Evolutionary conservation across 192 early-diverging fungal genomes (phyloP).

Genomic region (Entomortierella chlamydospora): DNA sequence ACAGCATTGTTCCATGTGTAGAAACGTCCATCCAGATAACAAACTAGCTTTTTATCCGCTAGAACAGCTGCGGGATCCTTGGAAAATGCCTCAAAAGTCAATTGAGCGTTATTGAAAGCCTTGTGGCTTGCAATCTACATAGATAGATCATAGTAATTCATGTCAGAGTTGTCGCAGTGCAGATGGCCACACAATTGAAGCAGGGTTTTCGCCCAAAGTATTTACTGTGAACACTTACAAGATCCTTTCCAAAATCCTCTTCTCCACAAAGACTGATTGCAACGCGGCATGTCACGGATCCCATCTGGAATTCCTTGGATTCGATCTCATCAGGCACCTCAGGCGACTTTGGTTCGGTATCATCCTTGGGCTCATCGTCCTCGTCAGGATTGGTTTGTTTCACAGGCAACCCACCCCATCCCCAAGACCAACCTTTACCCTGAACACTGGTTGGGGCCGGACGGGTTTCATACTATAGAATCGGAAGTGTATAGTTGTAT

Average conservation of each 20-base stretch:
- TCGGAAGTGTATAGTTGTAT: neutral
- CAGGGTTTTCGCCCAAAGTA: too few relatives aligned
- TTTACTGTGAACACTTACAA: slow-evolving; percentile 32
- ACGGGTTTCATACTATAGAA: slow-evolving; percentile 43
- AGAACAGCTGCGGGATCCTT: slow-evolving; percentile 44
- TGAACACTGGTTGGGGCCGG: slow-evolving; percentile 13
- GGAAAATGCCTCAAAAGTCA: slow-evolving; percentile 44
- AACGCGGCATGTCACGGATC: slow-evolving; percentile 57
- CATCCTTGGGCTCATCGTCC: slow-evolving; percentile 37
- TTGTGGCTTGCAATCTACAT: slow-evolving; percentile 33
- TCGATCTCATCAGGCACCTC: slow-evolving; percentile 48
- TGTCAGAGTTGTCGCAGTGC: too few relatives aligned
- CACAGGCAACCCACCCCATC: slow-evolving; percentile 77
- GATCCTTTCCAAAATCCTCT: slow-evolving; percentile 56
- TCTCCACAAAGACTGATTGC: slow-evolving; percentile 70
- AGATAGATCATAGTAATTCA: neutral
- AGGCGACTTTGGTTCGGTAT: slow-evolving; percentile 5
- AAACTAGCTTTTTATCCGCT: slow-evolving; percentile 48
- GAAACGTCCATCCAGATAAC: slow-evolving; percentile 61
- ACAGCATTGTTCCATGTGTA: slow-evolving; percentile 70
- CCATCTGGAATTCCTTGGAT: slow-evolving; percentile 51
- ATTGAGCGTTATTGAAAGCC: slow-evolving; percentile 26
- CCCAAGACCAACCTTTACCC: slow-evolving; percentile 74
- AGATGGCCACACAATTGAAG: too few relatives aligned
- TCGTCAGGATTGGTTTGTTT: slow-evolving; percentile 58